phyloP scores from a whole-genome alignment of 192 early-diverging fungal species.

The Backusella morwellensis region DNA sequence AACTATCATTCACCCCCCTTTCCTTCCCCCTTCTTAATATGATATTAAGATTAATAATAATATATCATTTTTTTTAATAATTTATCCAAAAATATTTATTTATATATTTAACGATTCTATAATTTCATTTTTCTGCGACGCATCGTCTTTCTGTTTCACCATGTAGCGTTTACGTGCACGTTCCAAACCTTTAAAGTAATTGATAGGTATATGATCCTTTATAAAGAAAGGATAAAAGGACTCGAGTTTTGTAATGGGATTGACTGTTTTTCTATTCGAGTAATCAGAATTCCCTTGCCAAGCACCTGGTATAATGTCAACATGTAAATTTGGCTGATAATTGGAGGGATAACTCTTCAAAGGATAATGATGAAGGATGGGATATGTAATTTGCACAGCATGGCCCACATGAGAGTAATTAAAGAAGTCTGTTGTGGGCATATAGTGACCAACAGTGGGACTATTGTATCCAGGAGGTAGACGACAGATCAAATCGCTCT shows the following conservation, averaged over 20 bases:
- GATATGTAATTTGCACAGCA: slow-evolving; percentile 16
- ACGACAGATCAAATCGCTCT: slow-evolving; percentile 42
- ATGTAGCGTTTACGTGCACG: slow-evolving; percentile 4
- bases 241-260: slow-evolving; percentile 26
- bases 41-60: background rate
- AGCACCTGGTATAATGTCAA: slow-evolving; percentile 21
- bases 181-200: slow-evolving; percentile 22
- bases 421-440: slow-evolving; percentile 24
- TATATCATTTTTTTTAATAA: background rate
- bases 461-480: slow-evolving; percentile 40
- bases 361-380: background rate
- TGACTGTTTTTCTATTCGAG: background rate
- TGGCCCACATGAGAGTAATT: slow-evolving; percentile 36
- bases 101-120: background rate
- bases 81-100: background rate
- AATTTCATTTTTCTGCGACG: background rate
- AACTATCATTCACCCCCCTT: background rate
- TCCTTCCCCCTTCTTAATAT: background rate
- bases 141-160: background rate
- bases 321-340: slow-evolving; percentile 23
- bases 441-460: slow-evolving; percentile 19
- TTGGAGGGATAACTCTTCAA: slow-evolving; percentile 15
- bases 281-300: slow-evolving; percentile 1
- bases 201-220: slow-evolving; percentile 30
- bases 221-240: slow-evolving; percentile 27